Evolutionary conservation across 305 asterid species (phyloP).

Genomic region (Fraxinus floribunda): DNA sequence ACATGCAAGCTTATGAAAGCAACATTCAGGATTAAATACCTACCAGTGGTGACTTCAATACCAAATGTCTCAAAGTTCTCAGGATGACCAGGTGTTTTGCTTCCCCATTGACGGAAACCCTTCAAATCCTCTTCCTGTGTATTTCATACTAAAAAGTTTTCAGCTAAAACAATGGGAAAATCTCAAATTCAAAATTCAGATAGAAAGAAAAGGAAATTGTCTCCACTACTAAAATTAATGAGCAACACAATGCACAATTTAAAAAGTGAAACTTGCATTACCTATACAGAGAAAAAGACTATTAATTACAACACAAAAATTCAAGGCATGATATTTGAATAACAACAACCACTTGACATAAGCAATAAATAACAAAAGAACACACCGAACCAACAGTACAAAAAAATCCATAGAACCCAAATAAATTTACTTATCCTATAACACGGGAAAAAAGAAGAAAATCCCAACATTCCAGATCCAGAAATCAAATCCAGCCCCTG

Average conservation of each 20-base stretch:
- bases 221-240: background rate
- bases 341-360: background rate
- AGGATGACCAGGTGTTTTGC: conserved; percentile 96
- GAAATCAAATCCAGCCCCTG: background rate
- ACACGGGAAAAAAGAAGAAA: background rate
- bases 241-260: background rate
- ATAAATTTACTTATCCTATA: too few relatives aligned
- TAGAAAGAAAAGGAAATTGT: background rate
- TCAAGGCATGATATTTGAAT: background rate
- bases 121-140: conserved; percentile 88
- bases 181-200: background rate
- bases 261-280: background rate
- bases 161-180: background rate
- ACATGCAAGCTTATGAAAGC: conserved; percentile 4
- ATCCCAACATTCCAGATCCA: background rate
- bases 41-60: conserved; percentile 98
- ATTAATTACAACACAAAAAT: background rate
- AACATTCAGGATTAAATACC: conserved; percentile 22
- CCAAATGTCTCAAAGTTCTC: conserved; percentile 98
- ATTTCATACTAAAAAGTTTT: background rate
- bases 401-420: background rate
- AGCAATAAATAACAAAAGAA: background rate
- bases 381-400: background rate
- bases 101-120: conserved; percentile 93
- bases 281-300: background rate